phyloP scores from a whole-genome alignment of 352 stramenopile species.

The Phytophthora brassicae region DNA sequence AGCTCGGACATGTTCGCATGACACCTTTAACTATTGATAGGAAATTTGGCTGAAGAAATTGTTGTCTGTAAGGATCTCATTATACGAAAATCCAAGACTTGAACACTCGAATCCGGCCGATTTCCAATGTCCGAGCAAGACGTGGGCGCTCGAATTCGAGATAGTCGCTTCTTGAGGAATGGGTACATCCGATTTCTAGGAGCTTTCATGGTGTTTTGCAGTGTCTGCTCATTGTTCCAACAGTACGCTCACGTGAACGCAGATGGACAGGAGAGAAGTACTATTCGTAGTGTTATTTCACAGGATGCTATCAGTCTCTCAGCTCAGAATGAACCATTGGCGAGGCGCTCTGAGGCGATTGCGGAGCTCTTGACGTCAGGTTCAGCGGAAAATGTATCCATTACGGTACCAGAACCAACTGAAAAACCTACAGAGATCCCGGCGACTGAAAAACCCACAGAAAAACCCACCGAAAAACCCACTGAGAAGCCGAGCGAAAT shows the following conservation, averaged over 20 bases:
- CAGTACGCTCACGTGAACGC: slow-evolving; percentile 29
- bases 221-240: slow-evolving; percentile 28
- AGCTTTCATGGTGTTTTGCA: slow-evolving; percentile 29
- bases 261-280: slow-evolving; percentile 2
- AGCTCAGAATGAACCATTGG: slow-evolving; percentile 10
- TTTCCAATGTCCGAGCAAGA: slow-evolving; percentile 20
- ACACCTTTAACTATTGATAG: slow-evolving; percentile 32
- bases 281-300: slow-evolving; percentile 8
- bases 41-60: neutral
- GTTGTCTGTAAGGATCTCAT: slow-evolving; percentile 5
- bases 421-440: neutral
- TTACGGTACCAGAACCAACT: slow-evolving; percentile 1
- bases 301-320: slow-evolving; percentile 9
- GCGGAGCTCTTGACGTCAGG: slow-evolving; percentile 11
- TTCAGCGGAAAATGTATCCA: slow-evolving; percentile 2
- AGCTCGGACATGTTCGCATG: slow-evolving; percentile 15
- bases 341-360: neutral
- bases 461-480: slow-evolving; percentile 2
- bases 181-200: slow-evolving; percentile 36
- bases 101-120: slow-evolving; percentile 28
- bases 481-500: slow-evolving; percentile 24
- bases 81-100: slow-evolving; percentile 16
- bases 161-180: slow-evolving; percentile 43
- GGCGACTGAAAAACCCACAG: slow-evolving; percentile 5
- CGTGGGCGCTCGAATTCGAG: slow-evolving; percentile 23